Percentiles rank a stretch among this genome's conserved stretches.
phyloP scores from a whole-genome alignment of 2,329 filamentous ascomycete genomes.

The Cladophialophora bantiana region DNA sequence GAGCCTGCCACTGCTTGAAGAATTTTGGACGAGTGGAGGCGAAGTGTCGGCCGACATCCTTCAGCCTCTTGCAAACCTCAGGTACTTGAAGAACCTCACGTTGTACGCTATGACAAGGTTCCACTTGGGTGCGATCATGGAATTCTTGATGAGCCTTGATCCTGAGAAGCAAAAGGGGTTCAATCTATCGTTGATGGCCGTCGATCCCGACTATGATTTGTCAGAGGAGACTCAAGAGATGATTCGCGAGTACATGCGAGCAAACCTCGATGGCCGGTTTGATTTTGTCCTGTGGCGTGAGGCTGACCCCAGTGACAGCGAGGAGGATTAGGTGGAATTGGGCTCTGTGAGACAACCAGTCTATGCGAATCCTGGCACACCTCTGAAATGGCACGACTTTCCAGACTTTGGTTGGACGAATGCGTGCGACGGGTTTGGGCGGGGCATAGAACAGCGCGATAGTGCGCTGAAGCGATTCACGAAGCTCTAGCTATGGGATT shows the following conservation, averaged over 20 bases:
- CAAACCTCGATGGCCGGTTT: constrained; percentile 38
- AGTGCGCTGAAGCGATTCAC: not conserved
- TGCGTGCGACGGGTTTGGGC: not conserved
- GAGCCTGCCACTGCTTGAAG: constrained; percentile 44
- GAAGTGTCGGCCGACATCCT: constrained; percentile 44
- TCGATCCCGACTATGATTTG: constrained; percentile 37
- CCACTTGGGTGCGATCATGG: constrained; percentile 43
- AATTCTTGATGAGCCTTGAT: constrained; percentile 44
- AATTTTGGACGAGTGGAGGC: constrained; percentile 46
- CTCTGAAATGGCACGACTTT: not conserved
- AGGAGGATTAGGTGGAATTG: constrained; percentile 31
- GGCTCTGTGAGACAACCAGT: not conserved
- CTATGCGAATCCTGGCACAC: not conserved
- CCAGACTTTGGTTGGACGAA: not conserved
- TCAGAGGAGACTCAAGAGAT: constrained; percentile 42
- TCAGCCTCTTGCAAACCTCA: constrained; percentile 42
- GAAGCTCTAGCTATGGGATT: not conserved
- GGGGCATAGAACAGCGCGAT: not conserved
- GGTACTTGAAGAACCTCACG: constrained; percentile 41
- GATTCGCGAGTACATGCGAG: constrained; percentile 42
- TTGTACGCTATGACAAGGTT: constrained; percentile 48
- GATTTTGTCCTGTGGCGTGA: constrained; percentile 41
- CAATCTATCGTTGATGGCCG: constrained; percentile 43
- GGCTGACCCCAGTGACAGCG: constrained; percentile 38
- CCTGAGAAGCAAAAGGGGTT: constrained; percentile 43